Evolutionary conservation across 1,284 basidiomycete genomes (phyloP).

Genomic region (Papiliotrema laurentii): DNA sequence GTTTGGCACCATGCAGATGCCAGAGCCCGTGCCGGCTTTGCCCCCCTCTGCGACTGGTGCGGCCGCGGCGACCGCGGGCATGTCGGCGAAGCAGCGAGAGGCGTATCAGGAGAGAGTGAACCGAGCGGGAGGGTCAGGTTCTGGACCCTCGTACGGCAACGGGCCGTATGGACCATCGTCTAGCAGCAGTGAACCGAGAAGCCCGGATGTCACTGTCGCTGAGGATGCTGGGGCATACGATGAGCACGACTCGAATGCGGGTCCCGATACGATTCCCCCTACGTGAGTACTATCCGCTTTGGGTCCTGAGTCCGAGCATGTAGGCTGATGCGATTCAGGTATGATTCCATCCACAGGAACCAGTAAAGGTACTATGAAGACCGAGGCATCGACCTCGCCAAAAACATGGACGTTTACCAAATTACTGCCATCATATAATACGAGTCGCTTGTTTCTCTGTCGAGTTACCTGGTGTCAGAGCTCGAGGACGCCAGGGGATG

Average conservation of each 20-base stretch:
- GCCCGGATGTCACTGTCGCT: conserved; percentile 30
- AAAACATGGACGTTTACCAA: no score
- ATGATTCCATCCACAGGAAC: conserved; percentile 34
- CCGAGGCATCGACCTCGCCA: no score
- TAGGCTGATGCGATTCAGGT: conserved; percentile 9
- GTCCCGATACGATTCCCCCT: conserved; percentile 25
- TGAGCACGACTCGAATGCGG: conserved; percentile 11
- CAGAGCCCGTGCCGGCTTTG: conserved; percentile 19
- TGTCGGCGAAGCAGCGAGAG: conserved; percentile 41
- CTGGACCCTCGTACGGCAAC: conserved; percentile 1
- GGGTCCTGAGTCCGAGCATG: no score
- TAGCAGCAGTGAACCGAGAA: background rate
- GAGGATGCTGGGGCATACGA: conserved; percentile 32
- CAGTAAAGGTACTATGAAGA: no score
- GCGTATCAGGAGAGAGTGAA: conserved; percentile 36
- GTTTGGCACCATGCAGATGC: conserved; percentile 14
- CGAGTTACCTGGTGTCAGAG: no score
- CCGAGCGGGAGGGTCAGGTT: conserved; percentile 13
- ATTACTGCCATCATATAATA: no score
- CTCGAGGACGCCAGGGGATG: no score
- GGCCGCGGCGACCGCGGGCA: conserved; percentile 15
- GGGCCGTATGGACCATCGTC: conserved; percentile 4
- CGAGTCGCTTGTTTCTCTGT: no score
- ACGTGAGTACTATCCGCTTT: conserved; percentile 32
- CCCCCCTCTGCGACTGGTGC: conserved; percentile 14